Base-by-base conservation (phyloP, 2,329 filamentous ascomycete genomes). In the Colletotrichum chrysophilum region DNA sequence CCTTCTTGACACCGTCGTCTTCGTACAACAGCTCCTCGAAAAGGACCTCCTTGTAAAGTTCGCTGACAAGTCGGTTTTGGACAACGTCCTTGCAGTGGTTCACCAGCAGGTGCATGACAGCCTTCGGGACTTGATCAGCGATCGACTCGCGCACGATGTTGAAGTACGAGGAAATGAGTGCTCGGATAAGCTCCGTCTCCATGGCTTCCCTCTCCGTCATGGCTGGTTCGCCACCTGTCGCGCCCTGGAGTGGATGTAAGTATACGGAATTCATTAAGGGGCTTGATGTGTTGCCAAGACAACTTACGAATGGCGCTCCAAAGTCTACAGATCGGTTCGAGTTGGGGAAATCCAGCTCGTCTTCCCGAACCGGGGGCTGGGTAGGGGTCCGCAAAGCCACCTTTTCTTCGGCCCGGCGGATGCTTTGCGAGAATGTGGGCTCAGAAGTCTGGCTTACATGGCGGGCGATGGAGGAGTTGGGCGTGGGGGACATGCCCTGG, bases 81-180 rank as follows among this genome's bases (percentile, higher is more conserved):
- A 99, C 96, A 14, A 96, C 96, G 79, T 99, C 97, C 85, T 98
- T 98, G 87, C 95, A 98, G 88, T 98, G 95, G 86, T 99, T 99
- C 83, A 99, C 97, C 38, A 99, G 91, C 62, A 99, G 91, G 84
- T 99, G 97, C 97, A 99, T 99, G 80, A 99, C 94, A 7, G 97
- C 97, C 87, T 99, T 99, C 79, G 97, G 97, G 13, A 99, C 97
- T 86, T 98, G 96, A 83, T 99, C 97, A 60, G 96, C 96, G 80
- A 98, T 98, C n/a, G 95, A 96, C 86, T 99, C 97, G 77, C 97
- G 95, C 62, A 99, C 97, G 81, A 99, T 99, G 85, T 98, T 98
- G 89, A 99, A 99, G 89, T 99, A 99, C 2, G 96, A 98, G 36
- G 95, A 98, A 84, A 99, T 99, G 72, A 99, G 91, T 62, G 96